Base-by-base conservation (phyloP, 192 early-diverging fungal genomes). In the Dispira simplex region DNA sequence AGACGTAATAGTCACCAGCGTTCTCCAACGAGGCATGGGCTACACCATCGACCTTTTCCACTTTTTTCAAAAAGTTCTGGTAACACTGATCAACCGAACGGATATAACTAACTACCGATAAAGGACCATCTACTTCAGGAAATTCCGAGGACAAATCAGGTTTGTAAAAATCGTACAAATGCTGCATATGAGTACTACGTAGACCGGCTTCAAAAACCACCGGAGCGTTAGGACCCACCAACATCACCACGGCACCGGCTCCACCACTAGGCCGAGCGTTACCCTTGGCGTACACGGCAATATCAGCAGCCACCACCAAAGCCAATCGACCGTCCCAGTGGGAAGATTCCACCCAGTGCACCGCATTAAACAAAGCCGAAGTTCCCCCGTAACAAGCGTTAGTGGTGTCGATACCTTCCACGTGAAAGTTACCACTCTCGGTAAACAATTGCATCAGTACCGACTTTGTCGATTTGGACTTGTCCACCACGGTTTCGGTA, bases 331-430 rank as follows among this genome's bases (percentile, higher is more conserved):
- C 97, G 66, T 99, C 97, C 87, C 90, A 97, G 48, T 83, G 81
- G 9, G 89, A 85, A 46, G 88, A 91, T 71, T 96, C 90, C 67
- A 97, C 74, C 94, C 95, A 99, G 83, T 99, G 92, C 71, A 96
- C 82, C 44, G 94, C 88, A 71, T 93, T 94, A 78, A 97, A 96
- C 67, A 99, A 85, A 49, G 92, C 90, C 64, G 85, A 87, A 21
- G 95, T 95, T 66, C 93, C 97, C 66, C 97, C 97, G 71, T 99
- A 99, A 81, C 97, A 99, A 39, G 97, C 97, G 67, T 99, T 99
- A 71, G 90, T 95, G 56, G 92, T 97, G 68, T 97, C 94, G 55
- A 99, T 88, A 47, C 97, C 97, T 72, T 93, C 94, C 39, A 99
- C 88, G 70, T 86, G 87, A 56, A 83, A 84, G 83, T 99, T 99